A percentile compares a stretch with the other conserved stretches of the same genome.
Conservation (phyloP, 306 rosid genomes). For the Inga leiocalycina region DNA sequence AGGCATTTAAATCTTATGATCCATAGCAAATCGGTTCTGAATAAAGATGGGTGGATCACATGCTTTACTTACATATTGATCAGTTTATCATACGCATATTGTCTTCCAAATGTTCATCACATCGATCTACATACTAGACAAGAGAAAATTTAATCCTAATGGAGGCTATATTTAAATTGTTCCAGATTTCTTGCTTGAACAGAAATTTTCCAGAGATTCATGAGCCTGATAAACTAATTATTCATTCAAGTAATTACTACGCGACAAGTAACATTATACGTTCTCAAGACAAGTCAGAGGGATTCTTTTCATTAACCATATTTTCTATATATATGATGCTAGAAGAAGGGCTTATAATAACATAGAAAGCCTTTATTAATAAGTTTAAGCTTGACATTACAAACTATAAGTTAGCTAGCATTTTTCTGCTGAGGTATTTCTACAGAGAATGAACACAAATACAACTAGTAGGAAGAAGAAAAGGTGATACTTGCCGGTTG, state of each 20-base stretch:
- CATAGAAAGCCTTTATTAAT: background rate
- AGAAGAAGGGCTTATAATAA: background rate
- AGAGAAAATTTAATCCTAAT: background rate
- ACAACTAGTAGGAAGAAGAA: background rate
- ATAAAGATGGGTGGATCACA: conserved; percentile 2
- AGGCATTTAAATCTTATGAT: background rate
- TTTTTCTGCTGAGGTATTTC: background rate
- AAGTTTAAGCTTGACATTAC: background rate
- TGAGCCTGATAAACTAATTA: background rate
- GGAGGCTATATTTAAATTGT: background rate
- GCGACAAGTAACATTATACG: background rate
- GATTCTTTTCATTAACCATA: background rate
- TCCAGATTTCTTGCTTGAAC: background rate
- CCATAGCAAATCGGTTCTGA: background rate
- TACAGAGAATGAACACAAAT: background rate
- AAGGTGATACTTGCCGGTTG: background rate
- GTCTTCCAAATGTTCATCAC: background rate
- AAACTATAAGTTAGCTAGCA: background rate
- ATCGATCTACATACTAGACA: background rate
- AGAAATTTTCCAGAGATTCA: background rate
- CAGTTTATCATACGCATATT: background rate
- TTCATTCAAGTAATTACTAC: background rate
- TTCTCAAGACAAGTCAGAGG: background rate
- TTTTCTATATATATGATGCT: background rate
- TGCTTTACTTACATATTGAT: background rate